Evolutionary conservation across 2,329 filamentous ascomycete species (phyloP).

Genomic region (Nakataea oryzae): DNA sequence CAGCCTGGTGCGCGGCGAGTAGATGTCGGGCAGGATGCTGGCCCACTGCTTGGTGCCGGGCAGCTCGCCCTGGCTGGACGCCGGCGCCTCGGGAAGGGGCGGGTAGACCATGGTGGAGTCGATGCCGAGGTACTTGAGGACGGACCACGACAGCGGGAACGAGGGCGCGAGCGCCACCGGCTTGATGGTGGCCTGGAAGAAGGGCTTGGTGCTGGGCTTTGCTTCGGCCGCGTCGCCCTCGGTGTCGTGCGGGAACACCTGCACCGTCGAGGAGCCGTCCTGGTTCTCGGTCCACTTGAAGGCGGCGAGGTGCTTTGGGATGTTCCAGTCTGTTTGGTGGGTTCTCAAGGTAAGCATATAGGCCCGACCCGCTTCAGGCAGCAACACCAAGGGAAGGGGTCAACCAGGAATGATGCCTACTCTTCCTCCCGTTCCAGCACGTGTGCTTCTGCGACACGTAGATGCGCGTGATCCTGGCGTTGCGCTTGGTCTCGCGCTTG

Average conservation of each 20-base stretch:
- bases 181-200: conserved; percentile 35
- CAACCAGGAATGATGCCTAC: conserved; percentile 19
- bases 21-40: conserved; percentile 20
- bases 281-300: conserved; percentile 32
- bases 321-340: conserved; percentile 35
- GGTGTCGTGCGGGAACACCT: conserved; percentile 33
- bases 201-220: conserved; percentile 21
- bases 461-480: conserved; percentile 36
- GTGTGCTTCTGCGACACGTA: conserved; percentile 43
- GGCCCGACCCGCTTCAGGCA: neutral
- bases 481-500: conserved; percentile 21
- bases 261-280: conserved; percentile 25
- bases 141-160: conserved; percentile 30
- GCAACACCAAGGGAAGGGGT: neutral
- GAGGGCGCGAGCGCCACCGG: conserved; percentile 27
- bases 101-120: conserved; percentile 34
- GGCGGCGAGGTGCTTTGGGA: conserved; percentile 42
- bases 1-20: conserved; percentile 20
- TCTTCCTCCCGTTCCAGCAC: conserved; percentile 40
- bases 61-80: conserved; percentile 28
- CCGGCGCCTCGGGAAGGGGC: conserved; percentile 30
- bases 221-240: conserved; percentile 18
- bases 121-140: conserved; percentile 28
- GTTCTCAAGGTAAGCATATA: neutral
- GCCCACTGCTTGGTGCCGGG: conserved; percentile 36